These are phyloP conservation scores for Yarrowia porcina DNA, from an alignment of 805 yeast genomes.

Conservation along the genomic window DNA sequence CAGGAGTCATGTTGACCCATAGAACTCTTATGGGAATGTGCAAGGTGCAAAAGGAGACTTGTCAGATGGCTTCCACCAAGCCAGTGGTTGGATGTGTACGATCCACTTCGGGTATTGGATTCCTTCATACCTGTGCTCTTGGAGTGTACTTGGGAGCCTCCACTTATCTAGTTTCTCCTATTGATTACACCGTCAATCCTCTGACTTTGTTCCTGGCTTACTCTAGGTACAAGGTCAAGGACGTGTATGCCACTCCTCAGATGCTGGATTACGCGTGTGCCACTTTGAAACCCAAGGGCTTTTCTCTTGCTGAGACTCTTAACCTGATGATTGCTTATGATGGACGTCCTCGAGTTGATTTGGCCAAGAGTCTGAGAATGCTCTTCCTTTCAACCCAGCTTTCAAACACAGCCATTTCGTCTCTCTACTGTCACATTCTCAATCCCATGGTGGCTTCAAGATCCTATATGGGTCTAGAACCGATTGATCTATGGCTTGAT, in stretches of 20 bases:
- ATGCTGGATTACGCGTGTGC: slow-evolving; percentile 74
- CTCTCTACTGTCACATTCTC: slow-evolving; percentile 72
- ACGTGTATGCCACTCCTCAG: slow-evolving; percentile 77
- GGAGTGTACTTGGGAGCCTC: slow-evolving; percentile 87
- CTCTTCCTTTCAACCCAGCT: slow-evolving; percentile 64
- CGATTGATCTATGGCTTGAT: slow-evolving; percentile 82
- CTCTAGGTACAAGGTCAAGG: slow-evolving; percentile 76
- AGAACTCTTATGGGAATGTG: slow-evolving; percentile 69
- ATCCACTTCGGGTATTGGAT: slow-evolving; percentile 82
- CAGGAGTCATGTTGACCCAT: slow-evolving; percentile 57
- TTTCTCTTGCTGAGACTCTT: slow-evolving; percentile 59
- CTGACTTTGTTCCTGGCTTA: slow-evolving; percentile 63
- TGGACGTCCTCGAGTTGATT: slow-evolving; percentile 64
- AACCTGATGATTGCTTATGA: slow-evolving; percentile 82
- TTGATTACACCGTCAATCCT: slow-evolving; percentile 74
- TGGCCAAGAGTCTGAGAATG: slow-evolving; percentile 53
- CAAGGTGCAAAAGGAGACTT: slow-evolving; percentile 86
- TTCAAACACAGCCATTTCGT: slow-evolving; percentile 64
- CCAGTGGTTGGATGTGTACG: slow-evolving; percentile 85
- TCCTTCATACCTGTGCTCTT: slow-evolving; percentile 74
- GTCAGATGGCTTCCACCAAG: slow-evolving; percentile 68
- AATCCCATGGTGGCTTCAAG: slow-evolving; percentile 83
- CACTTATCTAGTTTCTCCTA: slow-evolving; percentile 74
- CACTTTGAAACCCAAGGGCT: slow-evolving; percentile 56
- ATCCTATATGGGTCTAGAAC: slow-evolving; percentile 84